phyloP scores from a whole-genome alignment of 306 rosid species.

The Mimosa pudica region DNA sequence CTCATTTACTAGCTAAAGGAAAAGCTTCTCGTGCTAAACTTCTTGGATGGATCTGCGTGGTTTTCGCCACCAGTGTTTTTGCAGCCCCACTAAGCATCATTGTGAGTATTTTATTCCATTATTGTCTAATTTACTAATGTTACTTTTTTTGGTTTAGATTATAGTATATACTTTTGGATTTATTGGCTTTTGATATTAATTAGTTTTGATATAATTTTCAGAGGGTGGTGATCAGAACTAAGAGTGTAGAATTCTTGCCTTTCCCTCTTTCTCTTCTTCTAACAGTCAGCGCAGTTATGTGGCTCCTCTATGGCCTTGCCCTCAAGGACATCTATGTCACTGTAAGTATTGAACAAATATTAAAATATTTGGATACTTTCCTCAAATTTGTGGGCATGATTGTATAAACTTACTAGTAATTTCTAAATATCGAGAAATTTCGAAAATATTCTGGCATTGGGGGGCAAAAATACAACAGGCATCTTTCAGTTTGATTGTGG shows the following conservation, averaged over 20 bases:
- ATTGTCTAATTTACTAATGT: neutral
- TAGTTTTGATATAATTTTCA: slow-evolving; percentile 12
- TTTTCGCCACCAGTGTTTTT: slow-evolving; percentile 77
- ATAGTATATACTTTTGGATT: neutral
- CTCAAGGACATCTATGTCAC: slow-evolving; percentile 75
- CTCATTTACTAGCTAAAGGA: slow-evolving; percentile 53
- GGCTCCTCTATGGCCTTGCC: slow-evolving; percentile 73
- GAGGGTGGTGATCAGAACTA: slow-evolving; percentile 82
- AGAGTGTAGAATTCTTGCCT: slow-evolving; percentile 97
- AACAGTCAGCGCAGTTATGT: slow-evolving; percentile 75
- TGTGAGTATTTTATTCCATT: slow-evolving; percentile 37
- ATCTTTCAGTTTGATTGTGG: slow-evolving; percentile 23
- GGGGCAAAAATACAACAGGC: neutral
- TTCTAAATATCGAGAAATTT: neutral
- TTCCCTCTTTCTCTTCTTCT: slow-evolving; percentile 77
- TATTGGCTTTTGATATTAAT: neutral
- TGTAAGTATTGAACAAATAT: slow-evolving; percentile 43
- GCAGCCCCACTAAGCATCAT: slow-evolving; percentile 90
- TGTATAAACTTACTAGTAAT: neutral
- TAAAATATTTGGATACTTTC: neutral
- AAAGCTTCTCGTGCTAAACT: slow-evolving; percentile 44
- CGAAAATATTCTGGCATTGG: neutral
- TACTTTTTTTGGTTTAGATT: no score
- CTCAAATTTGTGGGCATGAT: neutral
- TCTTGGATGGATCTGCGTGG: slow-evolving; percentile 89